A percentile compares a stretch with the other conserved stretches of the same genome.
phyloP scores from a whole-genome alignment of 2,329 filamentous ascomycete species.

The Calonectria crousiana region DNA sequence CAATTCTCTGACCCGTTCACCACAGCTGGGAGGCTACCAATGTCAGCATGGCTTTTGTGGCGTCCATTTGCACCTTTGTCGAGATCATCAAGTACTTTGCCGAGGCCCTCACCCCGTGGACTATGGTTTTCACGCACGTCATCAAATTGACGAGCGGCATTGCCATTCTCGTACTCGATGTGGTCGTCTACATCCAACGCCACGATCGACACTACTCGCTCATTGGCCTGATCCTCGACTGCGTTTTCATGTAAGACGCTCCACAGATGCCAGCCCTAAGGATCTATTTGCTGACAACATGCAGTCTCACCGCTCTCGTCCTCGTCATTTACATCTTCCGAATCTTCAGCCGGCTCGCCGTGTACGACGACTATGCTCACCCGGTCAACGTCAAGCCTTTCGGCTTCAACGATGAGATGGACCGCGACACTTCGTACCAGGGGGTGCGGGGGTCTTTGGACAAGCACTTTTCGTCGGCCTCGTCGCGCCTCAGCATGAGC shows the following conservation, averaged over 20 bases:
- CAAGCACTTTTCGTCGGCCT: constrained; percentile 42
- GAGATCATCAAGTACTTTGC: constrained; percentile 61
- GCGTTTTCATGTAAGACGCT: constrained; percentile 59
- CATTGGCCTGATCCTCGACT: constrained; percentile 62
- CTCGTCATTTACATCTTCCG: constrained; percentile 60
- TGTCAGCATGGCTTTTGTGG: constrained; percentile 61
- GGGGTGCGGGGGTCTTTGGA: constrained; percentile 40
- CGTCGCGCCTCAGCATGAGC: constrained; percentile 47
- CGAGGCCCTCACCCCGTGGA: constrained; percentile 67
- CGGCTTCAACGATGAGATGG: constrained; percentile 55
- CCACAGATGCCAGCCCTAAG: not conserved
- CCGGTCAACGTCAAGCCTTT: constrained; percentile 63
- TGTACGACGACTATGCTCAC: constrained; percentile 64
- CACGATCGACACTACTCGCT: constrained; percentile 61
- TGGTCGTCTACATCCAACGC: constrained; percentile 61
- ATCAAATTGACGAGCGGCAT: constrained; percentile 62
- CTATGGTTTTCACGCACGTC: constrained; percentile 64
- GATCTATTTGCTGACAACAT: constrained; percentile 13
- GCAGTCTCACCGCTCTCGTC: constrained; percentile 52
- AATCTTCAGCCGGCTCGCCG: constrained; percentile 60
- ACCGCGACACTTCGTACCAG: constrained; percentile 44
- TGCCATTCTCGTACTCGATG: constrained; percentile 63
- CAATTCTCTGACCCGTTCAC: not conserved
- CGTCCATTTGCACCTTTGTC: constrained; percentile 59
- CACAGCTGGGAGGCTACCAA: constrained; percentile 67